A percentile compares a stretch with the other conserved stretches of the same genome.
Conservation (phyloP, 306 rosid species). For the Prunus mira region DNA sequence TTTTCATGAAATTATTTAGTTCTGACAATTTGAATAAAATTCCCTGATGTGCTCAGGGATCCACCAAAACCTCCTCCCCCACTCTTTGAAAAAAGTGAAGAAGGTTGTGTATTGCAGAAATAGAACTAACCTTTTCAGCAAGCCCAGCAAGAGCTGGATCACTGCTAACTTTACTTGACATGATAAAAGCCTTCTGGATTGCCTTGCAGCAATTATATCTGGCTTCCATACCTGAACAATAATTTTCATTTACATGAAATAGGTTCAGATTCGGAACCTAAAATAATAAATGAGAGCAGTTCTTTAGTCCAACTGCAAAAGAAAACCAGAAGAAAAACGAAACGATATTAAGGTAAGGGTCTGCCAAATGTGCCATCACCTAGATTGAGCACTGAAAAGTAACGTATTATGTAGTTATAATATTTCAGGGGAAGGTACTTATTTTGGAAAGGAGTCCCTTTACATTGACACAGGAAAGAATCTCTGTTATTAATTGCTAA, state of each 20-base stretch:
- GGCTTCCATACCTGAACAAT: slow-evolving; percentile 80
- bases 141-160: slow-evolving; percentile 58
- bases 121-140: slow-evolving; percentile 58
- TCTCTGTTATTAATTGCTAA: background rate
- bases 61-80: background rate
- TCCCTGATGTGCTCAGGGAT: background rate
- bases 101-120: background rate
- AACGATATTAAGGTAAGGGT: background rate
- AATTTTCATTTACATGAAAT: background rate
- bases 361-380: background rate
- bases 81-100: background rate
- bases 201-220: slow-evolving; percentile 77
- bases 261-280: background rate
- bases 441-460: too few species aligned
- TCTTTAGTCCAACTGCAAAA: background rate
- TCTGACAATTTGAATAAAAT: background rate
- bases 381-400: background rate
- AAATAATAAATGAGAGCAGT: background rate
- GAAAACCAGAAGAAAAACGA: slow-evolving; percentile 5
- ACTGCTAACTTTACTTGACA: slow-evolving; percentile 45
- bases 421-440: too few species aligned
- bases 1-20: background rate
- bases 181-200: slow-evolving; percentile 50
- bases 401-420: background rate
- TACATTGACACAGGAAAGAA: background rate